These are phyloP conservation scores for Podila horticola DNA, from an alignment of 192 early-diverging fungal species.

Conservation along the genomic window DNA sequence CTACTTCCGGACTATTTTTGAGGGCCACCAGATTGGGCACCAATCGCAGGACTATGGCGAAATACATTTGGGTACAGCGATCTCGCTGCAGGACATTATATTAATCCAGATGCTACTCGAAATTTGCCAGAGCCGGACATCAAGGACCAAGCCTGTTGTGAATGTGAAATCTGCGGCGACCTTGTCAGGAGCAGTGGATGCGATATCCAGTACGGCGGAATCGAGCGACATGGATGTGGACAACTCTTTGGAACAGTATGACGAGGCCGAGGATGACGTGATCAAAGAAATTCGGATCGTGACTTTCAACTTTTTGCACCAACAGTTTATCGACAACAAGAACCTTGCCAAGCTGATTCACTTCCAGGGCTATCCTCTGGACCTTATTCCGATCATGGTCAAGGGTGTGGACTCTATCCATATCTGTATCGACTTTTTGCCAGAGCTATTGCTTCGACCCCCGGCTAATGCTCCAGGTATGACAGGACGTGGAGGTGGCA, in stretches of 20 bases:
- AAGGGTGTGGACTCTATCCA: constrained; percentile 35
- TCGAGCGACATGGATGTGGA: background rate
- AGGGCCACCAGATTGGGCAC: constrained; percentile 6
- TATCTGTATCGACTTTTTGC: constrained; percentile 32
- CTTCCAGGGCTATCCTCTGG: constrained; percentile 42
- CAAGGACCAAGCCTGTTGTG: background rate
- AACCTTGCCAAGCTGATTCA: constrained; percentile 44
- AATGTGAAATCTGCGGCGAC: no score
- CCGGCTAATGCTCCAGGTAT: background rate
- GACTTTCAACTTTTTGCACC: constrained; percentile 47
- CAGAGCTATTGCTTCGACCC: constrained; percentile 17
- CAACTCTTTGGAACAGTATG: background rate
- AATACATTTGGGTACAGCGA: constrained; percentile 23
- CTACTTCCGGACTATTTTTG: constrained; percentile 21
- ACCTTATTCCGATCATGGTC: constrained; percentile 29
- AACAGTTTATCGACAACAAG: constrained; percentile 43
- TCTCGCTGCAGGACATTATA: constrained; percentile 28
- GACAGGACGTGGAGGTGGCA: background rate
- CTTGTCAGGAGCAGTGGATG: background rate
- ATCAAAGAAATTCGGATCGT: constrained; percentile 36
- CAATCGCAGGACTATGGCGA: constrained; percentile 34
- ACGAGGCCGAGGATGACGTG: background rate
- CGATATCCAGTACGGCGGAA: background rate
- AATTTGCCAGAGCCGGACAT: constrained; percentile 17
- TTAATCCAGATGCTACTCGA: constrained; percentile 39